Conservation (phyloP, 371 early-diverging fungal genomes). For the Mucor lusitanicus region DNA sequence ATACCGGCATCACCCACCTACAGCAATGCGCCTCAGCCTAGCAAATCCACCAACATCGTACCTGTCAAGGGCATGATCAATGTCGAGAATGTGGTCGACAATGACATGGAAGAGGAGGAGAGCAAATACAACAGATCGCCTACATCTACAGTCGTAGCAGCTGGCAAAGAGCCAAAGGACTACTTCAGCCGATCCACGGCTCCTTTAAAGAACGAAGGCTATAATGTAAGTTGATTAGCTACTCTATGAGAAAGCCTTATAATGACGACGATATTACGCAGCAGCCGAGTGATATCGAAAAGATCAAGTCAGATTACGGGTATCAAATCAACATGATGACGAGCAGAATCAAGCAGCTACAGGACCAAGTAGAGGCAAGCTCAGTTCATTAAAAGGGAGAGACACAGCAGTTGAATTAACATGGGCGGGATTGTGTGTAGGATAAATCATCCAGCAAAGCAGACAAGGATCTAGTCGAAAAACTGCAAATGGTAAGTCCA, state of each 20-base stretch:
- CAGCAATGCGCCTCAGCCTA: conserved; percentile 25
- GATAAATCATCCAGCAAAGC: not conserved
- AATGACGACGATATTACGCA: not conserved
- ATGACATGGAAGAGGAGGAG: conserved; percentile 19
- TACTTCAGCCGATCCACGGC: conserved; percentile 17
- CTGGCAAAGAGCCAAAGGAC: conserved; percentile 3
- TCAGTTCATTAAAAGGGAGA: too few relatives aligned
- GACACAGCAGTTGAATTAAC: not conserved
- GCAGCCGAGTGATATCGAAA: conserved; percentile 18
- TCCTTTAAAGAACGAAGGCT: not conserved
- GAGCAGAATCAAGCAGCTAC: conserved; percentile 41
- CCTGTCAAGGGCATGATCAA: conserved; percentile 51
- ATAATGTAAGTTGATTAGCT: conserved; percentile 2
- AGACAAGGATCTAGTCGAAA: not conserved
- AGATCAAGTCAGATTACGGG: conserved; percentile 60
- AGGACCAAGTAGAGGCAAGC: conserved; percentile 21
- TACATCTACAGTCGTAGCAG: not conserved
- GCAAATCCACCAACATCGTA: conserved; percentile 48
- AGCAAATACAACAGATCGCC: conserved; percentile 10
- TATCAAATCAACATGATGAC: conserved; percentile 51
- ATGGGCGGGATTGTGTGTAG: not conserved
- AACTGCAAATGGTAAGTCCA: not conserved
- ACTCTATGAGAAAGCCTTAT: not conserved
- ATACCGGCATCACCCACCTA: conserved; percentile 5
- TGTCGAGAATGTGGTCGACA: conserved; percentile 30